Evolutionary conservation across 345 rosid genomes (phyloP).

Genomic region (Syzygium jambos): DNA sequence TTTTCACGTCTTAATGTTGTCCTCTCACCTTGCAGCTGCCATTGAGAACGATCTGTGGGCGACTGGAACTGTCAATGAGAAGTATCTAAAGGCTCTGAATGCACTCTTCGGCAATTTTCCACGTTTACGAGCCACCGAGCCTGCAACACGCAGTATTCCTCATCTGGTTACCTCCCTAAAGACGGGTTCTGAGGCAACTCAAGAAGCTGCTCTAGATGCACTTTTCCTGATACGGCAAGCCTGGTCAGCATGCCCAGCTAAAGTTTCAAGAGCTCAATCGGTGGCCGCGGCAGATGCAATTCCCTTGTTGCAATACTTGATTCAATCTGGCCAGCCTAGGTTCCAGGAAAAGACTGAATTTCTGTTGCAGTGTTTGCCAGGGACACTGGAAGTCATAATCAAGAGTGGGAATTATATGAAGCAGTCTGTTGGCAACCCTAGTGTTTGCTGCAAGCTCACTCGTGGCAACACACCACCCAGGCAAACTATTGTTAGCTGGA

Average conservation of each 20-base stretch:
- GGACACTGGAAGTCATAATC: constrained; percentile 83
- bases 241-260: constrained; percentile 99
- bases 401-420: constrained; percentile 98
- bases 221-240: constrained; percentile 98
- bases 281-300: constrained; percentile 99
- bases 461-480: constrained; percentile 80
- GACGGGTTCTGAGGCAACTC: constrained; percentile 94
- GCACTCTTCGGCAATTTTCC: constrained; percentile 93
- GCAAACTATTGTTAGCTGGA: constrained; percentile 60
- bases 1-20: not conserved
- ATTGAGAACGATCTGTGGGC: constrained; percentile 99
- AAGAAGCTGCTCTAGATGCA: constrained; percentile 97
- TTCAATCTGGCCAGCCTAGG: constrained; percentile 99
- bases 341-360: constrained; percentile 99
- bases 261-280: constrained; percentile 91
- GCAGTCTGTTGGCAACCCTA: constrained; percentile 96
- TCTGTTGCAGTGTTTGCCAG: constrained; percentile 95
- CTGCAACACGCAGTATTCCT: constrained; percentile 94
- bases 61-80: constrained; percentile 88
- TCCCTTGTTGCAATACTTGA: constrained; percentile 87
- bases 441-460: constrained; percentile 91
- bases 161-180: constrained; percentile 92
- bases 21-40: constrained; percentile 61
- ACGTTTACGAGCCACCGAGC: constrained; percentile 92
- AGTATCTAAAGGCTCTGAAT: constrained; percentile 87